Conservation (phyloP, 1,139 yeast species). For the Suhomyces bolitotheri region DNA sequence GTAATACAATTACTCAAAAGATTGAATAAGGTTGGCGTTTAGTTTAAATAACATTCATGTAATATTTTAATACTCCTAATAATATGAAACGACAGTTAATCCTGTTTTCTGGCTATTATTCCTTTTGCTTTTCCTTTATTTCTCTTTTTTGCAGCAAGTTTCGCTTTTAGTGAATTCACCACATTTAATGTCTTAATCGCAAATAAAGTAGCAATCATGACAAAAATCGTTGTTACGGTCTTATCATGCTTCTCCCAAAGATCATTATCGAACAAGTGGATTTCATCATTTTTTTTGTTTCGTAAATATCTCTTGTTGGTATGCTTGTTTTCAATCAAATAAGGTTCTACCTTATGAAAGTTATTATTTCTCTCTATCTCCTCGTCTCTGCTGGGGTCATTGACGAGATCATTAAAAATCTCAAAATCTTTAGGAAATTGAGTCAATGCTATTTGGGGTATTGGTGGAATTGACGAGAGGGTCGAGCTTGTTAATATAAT, state of each 20-base stretch:
- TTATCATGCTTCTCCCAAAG: slow-evolving; percentile 44
- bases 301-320: slow-evolving; percentile 35
- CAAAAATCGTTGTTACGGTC: slow-evolving; percentile 35
- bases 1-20: slow-evolving; percentile 2
- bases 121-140: slow-evolving; percentile 1
- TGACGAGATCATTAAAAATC: slow-evolving; percentile 48
- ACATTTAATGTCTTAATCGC: slow-evolving; percentile 18
- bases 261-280: slow-evolving; percentile 41
- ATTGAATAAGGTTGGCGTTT: no score
- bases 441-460: slow-evolving; percentile 30
- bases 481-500: slow-evolving; percentile 49
- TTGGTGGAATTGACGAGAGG: slow-evolving; percentile 29
- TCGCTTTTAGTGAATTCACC: slow-evolving; percentile 10
- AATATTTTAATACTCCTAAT: no score
- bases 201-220: slow-evolving; percentile 28
- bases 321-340: slow-evolving; percentile 31
- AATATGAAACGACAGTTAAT: no score
- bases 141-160: slow-evolving; percentile 4
- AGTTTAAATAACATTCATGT: no score
- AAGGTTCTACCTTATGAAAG: slow-evolving; percentile 37
- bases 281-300: slow-evolving; percentile 35
- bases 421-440: slow-evolving; percentile 36
- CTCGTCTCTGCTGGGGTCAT: slow-evolving; percentile 43
- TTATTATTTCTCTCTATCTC: slow-evolving; percentile 60
- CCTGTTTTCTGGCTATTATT: slow-evolving; percentile 11